Conservation (phyloP, 2,329 filamentous ascomycete species). For the Fusarium sp. region DNA sequence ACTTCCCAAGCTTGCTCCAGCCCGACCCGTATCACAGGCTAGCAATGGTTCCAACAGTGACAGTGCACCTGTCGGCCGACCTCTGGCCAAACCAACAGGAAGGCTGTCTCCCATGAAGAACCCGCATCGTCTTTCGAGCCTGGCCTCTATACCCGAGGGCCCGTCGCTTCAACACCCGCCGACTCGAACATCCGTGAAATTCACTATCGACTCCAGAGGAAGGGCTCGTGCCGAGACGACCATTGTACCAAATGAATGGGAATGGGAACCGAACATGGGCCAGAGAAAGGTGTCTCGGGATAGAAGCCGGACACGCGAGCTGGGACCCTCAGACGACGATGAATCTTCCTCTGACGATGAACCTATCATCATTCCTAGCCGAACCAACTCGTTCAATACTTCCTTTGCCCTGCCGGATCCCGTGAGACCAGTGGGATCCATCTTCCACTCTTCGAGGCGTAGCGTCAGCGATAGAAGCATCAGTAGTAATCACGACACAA, state of each 20-base stretch:
- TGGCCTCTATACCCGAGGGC: slow-evolving; percentile 69
- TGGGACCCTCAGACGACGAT: slow-evolving; percentile 63
- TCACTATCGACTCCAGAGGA: slow-evolving; percentile 72
- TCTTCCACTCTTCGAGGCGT: slow-evolving; percentile 59
- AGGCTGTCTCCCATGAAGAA: slow-evolving; percentile 65
- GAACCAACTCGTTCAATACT: slow-evolving; percentile 62
- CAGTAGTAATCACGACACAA: slow-evolving; percentile 54
- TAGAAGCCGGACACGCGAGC: slow-evolving; percentile 49
- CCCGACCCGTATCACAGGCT: slow-evolving; percentile 51
- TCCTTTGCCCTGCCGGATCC: slow-evolving; percentile 70
- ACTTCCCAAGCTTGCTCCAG: slow-evolving; percentile 61
- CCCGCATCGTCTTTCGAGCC: slow-evolving; percentile 61
- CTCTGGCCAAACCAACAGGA: slow-evolving; percentile 56
- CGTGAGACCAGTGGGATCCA: slow-evolving; percentile 60
- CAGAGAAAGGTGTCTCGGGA: slow-evolving; percentile 48
- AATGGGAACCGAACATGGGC: slow-evolving; percentile 40
- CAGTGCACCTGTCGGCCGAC: slow-evolving; percentile 46
- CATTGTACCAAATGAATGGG: slow-evolving; percentile 52
- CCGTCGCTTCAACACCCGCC: slow-evolving; percentile 54
- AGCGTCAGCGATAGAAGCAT: slow-evolving; percentile 63
- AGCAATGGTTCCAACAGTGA: slow-evolving; percentile 48
- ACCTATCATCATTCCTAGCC: slow-evolving; percentile 72
- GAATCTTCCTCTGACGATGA: slow-evolving; percentile 72
- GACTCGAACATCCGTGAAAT: slow-evolving; percentile 67
- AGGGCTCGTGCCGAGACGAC: slow-evolving; percentile 67